Percentiles rank a stretch among this genome's conserved stretches.
Conservation (phyloP, 208 protist genomes). For the Acanthamoeba sp. region DNA sequence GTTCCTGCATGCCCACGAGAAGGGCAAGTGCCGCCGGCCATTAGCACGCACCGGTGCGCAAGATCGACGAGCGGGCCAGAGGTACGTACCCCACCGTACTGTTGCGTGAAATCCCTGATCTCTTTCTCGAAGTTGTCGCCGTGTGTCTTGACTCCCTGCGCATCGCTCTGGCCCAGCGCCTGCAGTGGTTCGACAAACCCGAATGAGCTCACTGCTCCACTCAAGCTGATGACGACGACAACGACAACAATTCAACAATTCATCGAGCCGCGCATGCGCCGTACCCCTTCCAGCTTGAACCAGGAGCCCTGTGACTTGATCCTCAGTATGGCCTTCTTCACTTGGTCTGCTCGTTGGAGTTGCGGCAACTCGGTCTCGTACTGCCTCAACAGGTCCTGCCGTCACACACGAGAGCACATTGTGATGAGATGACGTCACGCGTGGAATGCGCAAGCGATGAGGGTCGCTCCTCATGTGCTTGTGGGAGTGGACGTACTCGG, state of each 20-base stretch:
- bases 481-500: not conserved
- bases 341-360: not conserved
- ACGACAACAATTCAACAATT: no score
- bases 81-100: not conserved
- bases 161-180: not conserved
- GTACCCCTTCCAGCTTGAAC: constrained; percentile 20
- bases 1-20: not conserved
- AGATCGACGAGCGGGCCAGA: no score
- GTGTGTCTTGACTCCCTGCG: not conserved
- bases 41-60: no score
- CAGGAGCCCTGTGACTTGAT: not conserved
- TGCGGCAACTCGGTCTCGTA: not conserved
- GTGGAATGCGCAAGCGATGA: not conserved
- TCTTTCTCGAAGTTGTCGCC: not conserved
- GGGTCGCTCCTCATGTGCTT: no score
- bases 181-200: not conserved
- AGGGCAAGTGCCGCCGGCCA: no score
- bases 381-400: not conserved
- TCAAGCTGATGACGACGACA: no score
- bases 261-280: no score
- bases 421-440: not conserved
- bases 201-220: no score
- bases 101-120: not conserved
- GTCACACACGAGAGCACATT: no score
- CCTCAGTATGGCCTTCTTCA: not conserved